Evolutionary conservation across 352 stramenopile species (phyloP).

Genomic region (Phytopythium ostracodes): DNA sequence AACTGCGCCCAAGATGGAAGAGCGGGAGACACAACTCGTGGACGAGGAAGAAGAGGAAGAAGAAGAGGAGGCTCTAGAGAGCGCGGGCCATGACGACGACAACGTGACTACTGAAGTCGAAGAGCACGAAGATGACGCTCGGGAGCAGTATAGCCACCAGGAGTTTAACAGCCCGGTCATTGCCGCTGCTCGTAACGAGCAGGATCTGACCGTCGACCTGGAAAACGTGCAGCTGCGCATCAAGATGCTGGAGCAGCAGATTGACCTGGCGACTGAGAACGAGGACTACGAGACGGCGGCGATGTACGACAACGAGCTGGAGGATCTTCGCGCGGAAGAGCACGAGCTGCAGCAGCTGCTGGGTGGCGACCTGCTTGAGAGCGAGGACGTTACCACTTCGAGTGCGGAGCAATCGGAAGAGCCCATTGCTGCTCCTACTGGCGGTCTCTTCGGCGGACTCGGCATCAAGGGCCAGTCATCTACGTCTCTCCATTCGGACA

Average conservation of each 20-base stretch:
- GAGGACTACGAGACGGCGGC: conserved; percentile 67
- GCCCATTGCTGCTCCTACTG: not conserved
- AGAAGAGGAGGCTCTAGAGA: conserved; percentile 14
- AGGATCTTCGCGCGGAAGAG: conserved; percentile 50
- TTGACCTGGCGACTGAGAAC: conserved; percentile 62
- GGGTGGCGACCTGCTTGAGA: conserved; percentile 15
- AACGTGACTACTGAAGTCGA: not conserved
- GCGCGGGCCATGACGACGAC: not conserved
- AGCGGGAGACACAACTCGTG: conserved; percentile 4
- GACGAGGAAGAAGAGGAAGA: conserved; percentile 18
- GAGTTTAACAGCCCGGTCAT: conserved; percentile 36
- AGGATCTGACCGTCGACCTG: conserved; percentile 38
- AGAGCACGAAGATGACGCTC: conserved; percentile 11
- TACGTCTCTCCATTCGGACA: conserved; percentile 2
- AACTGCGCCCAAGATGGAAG: conserved; percentile 10
- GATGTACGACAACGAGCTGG: conserved; percentile 57
- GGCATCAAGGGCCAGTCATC: conserved; percentile 5
- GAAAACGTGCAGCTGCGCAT: conserved; percentile 39
- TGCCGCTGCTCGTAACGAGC: conserved; percentile 17
- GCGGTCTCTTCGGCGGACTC: conserved; percentile 5
- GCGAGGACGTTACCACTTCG: not conserved
- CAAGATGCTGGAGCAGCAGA: conserved; percentile 59
- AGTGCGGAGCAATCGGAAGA: not conserved
- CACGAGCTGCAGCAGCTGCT: conserved; percentile 34
- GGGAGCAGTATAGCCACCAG: conserved; percentile 22